Percentiles rank a stretch among this genome's conserved stretches.
These are phyloP conservation scores for Linum usitatissimum DNA, from an alignment of 345 rosid species.

Conservation along the genomic window DNA sequence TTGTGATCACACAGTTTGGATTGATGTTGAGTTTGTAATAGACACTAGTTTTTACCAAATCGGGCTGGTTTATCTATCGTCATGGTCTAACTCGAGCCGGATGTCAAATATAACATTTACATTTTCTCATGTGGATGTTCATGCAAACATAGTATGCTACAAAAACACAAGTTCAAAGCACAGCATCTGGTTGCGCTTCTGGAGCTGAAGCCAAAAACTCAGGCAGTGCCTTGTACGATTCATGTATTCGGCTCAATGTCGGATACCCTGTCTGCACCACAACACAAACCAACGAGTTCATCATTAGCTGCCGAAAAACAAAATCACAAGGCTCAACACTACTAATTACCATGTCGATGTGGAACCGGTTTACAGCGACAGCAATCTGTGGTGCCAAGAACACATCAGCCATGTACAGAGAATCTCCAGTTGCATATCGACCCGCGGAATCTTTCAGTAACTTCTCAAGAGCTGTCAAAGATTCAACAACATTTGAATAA, in stretches of 20 bases:
- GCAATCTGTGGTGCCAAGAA: slow-evolving; percentile 52
- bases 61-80: too few species aligned
- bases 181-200: slow-evolving; percentile 37
- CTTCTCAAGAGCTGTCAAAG: slow-evolving; percentile 39
- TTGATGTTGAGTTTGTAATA: too few species aligned
- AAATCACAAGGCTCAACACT: not conserved
- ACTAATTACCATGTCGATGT: slow-evolving; percentile 35
- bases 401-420: slow-evolving; percentile 44
- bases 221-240: slow-evolving; percentile 28
- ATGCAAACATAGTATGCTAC: too few species aligned
- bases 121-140: too few species aligned
- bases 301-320: not conserved
- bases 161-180: slow-evolving; percentile 3
- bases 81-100: too few species aligned
- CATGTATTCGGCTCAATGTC: slow-evolving; percentile 27
- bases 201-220: slow-evolving; percentile 39
- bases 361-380: slow-evolving; percentile 20
- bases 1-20: too few species aligned
- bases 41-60: too few species aligned
- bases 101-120: too few species aligned
- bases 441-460: slow-evolving; percentile 29
- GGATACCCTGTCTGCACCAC: slow-evolving; percentile 39
- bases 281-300: not conserved
- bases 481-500: slow-evolving; percentile 1
- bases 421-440: slow-evolving; percentile 43